phyloP scores from a whole-genome alignment of 495 filamentous ascomycete genomes.

The Baudoinia panamericana region DNA sequence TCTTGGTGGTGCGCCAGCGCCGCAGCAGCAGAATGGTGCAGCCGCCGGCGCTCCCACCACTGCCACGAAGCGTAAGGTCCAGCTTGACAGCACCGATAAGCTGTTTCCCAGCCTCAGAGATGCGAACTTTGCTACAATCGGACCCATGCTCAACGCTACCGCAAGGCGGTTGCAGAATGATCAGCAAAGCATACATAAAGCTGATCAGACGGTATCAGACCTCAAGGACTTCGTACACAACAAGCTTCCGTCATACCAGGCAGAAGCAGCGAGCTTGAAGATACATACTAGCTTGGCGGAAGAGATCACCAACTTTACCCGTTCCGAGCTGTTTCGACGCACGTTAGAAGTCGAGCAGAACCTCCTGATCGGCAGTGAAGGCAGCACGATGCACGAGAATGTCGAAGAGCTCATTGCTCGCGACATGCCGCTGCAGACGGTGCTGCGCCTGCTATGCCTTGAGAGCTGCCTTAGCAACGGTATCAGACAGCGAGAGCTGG shows the following conservation, averaged over 20 bases:
- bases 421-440: slow-evolving; percentile 58
- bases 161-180: slow-evolving; percentile 77
- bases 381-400: slow-evolving; percentile 71
- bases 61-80: slow-evolving; percentile 75
- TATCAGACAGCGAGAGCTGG: slow-evolving; percentile 72
- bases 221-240: slow-evolving; percentile 82
- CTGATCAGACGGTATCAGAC: slow-evolving; percentile 76
- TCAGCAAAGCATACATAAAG: slow-evolving; percentile 70
- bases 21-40: slow-evolving; percentile 32
- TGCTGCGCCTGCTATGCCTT: slow-evolving; percentile 76
- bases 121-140: slow-evolving; percentile 90
- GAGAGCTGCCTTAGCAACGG: slow-evolving; percentile 85
- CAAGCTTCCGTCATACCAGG: slow-evolving; percentile 84
- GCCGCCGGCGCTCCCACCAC: slow-evolving; percentile 34
- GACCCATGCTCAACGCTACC: slow-evolving; percentile 75
- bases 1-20: slow-evolving; percentile 55
- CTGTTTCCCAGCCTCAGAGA: slow-evolving; percentile 82
- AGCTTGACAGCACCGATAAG: slow-evolving; percentile 78
- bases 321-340: slow-evolving; percentile 74
- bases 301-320: slow-evolving; percentile 85
- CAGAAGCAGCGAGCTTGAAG: slow-evolving; percentile 82
- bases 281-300: slow-evolving; percentile 85
- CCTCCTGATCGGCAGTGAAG: slow-evolving; percentile 79
- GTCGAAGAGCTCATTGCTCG: slow-evolving; percentile 90
- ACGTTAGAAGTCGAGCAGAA: slow-evolving; percentile 91